Evolutionary conservation across 805 yeast genomes (phyloP).

Genomic region (Candida germanica): DNA sequence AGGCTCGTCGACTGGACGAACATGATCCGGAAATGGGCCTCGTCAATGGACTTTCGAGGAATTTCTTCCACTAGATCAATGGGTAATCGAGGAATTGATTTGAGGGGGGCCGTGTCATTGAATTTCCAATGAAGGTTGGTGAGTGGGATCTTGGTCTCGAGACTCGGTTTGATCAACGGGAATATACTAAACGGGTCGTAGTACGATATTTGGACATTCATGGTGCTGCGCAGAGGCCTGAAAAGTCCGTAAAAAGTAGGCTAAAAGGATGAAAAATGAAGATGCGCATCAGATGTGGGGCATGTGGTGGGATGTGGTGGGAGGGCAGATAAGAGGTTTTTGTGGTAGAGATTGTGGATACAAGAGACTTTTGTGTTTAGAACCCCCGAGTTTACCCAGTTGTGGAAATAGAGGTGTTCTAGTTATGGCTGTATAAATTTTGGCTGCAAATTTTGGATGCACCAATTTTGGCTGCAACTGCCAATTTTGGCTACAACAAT

Average conservation of each 20-base stretch:
- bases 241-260: background rate
- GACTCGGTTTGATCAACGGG: constrained; percentile 40
- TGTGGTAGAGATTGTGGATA: too few relatives aligned
- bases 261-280: too few relatives aligned
- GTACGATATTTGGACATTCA: constrained; percentile 24
- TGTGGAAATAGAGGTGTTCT: too few relatives aligned
- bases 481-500: too few relatives aligned
- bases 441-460: too few relatives aligned
- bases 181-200: constrained; percentile 73
- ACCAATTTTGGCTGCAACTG: too few relatives aligned
- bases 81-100: constrained; percentile 61
- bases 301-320: constrained; percentile 1
- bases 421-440: too few relatives aligned
- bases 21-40: constrained; percentile 64
- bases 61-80: constrained; percentile 57
- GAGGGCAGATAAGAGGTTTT: too few relatives aligned
- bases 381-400: too few relatives aligned
- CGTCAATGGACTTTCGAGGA: constrained; percentile 27
- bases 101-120: constrained; percentile 47
- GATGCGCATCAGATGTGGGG: too few relatives aligned
- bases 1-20: constrained; percentile 62
- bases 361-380: too few relatives aligned
- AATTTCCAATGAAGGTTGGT: constrained; percentile 69
- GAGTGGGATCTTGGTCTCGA: constrained; percentile 50
- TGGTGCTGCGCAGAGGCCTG: background rate